Percentiles rank a stretch among this genome's conserved stretches.
Evolutionary conservation across 164 flowering plant genomes (phyloP).

Genomic region (Annona squamosa): DNA sequence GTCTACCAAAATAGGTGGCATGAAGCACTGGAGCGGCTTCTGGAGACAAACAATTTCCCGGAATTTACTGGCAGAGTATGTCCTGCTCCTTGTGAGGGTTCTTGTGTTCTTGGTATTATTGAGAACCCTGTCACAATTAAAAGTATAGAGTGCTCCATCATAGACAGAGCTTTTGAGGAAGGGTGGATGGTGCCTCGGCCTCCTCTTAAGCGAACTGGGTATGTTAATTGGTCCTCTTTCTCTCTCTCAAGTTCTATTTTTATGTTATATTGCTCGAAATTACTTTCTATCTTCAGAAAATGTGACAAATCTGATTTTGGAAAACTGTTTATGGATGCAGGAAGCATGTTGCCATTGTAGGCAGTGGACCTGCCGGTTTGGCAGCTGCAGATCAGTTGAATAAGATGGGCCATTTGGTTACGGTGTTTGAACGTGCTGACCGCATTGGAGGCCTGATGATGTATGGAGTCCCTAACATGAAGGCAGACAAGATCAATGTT

Average conservation of each 20-base stretch:
- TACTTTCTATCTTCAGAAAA: neutral
- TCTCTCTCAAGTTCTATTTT: neutral
- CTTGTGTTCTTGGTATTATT: slow-evolving; percentile 98
- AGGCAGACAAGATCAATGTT: slow-evolving; percentile 78
- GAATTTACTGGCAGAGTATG: slow-evolving; percentile 99
- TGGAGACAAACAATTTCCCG: slow-evolving; percentile 98
- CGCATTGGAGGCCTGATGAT: slow-evolving; percentile 98
- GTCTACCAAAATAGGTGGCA: slow-evolving; percentile 98
- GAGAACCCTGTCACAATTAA: slow-evolving; percentile 98
- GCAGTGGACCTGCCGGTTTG: slow-evolving; percentile 97
- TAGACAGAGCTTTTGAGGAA: slow-evolving; percentile 97
- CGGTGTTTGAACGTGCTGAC: slow-evolving; percentile 94
- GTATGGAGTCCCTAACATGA: slow-evolving; percentile 99
- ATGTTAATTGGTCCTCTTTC: slow-evolving; percentile 13
- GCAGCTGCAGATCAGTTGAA: slow-evolving; percentile 99
- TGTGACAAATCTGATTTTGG: neutral
- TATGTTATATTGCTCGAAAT: neutral
- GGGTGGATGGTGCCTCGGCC: slow-evolving; percentile 99
- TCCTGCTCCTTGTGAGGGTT: slow-evolving; percentile 99
- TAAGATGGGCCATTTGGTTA: slow-evolving; percentile 82
- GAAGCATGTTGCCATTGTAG: slow-evolving; percentile 80
- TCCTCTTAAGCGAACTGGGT: slow-evolving; percentile 84
- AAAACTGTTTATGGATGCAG: slow-evolving; percentile 31
- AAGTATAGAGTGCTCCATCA: slow-evolving; percentile 89
- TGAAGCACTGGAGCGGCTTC: slow-evolving; percentile 86